Evolutionary conservation across 768 basidiomycete genomes (phyloP), one percentile per base, ranked within the genome.

Genomic region (Psilocybe tampanensis): DNA sequence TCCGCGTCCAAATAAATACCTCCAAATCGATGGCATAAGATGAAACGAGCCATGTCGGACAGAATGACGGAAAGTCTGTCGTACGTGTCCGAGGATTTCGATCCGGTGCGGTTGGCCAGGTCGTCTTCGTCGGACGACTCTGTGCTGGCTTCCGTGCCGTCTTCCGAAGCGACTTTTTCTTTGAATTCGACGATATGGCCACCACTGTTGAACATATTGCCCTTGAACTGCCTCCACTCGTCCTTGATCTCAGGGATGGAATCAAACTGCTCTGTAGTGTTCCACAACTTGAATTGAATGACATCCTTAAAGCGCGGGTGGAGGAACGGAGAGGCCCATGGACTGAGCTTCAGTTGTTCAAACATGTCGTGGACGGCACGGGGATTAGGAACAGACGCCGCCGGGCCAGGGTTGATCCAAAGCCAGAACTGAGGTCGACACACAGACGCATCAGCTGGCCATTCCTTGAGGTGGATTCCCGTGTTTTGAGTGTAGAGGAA

Each of bases 31-130:
- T 97, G 92, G 52, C 91, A 93, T 11, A 98, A 80, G 48, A 97
- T 86, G 74, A 97, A 98, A n/a, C 95, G 89, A 19, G 93, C 95
- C 89, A 96, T 92, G 71, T 97, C 95, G 8, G 93, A 95, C 33
- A 97, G 79, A 60, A 96, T 94, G 68, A 95, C 93, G 12, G 92
- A 93, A 29, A 96, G 78, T 24, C 92, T 83, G 71, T 98, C 95
- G 70, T 97, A 98, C 23, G 92, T 89, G 15, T 83, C 82, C 21
- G 89, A 85, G 0, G 93, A 95, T 61, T 92, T 89, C 9, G 95
- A 95, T 3, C 95, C 95, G 2, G 93, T 85, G 29, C 93, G 90
- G 64, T 95, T 90, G 6, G 79, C 55, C 44, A 79, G 66, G 62
- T 82, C 84, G 42, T 86, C 82, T 6, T 84, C 81, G 11, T 79